These are phyloP conservation scores for Penicillium fimorum DNA, from an alignment of 495 filamentous ascomycete genomes.

Conservation along the genomic window DNA sequence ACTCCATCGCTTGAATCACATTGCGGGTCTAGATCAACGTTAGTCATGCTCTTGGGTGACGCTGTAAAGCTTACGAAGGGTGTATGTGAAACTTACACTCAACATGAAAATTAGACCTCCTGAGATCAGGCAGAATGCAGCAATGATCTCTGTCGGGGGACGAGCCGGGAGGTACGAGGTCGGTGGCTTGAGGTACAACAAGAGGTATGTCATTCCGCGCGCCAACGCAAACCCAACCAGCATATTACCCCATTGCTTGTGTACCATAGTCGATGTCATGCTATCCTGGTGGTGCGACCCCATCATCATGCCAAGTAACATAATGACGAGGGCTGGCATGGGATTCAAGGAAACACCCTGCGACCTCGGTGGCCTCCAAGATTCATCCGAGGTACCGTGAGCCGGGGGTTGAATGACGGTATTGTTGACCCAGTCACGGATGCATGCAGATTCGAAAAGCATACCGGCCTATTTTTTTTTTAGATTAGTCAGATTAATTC, in stretches of 20 bases:
- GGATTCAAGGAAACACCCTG: conserved; percentile 84
- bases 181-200: conserved; percentile 79
- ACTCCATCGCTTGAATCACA: conserved; percentile 74
- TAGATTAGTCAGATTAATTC: not conserved
- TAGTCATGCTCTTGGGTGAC: not conserved
- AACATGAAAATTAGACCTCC: conserved; percentile 93
- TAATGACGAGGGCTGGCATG: conserved; percentile 79
- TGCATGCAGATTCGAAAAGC: conserved; percentile 76
- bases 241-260: conserved; percentile 91
- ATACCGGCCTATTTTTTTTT: conserved; percentile 66
- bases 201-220: conserved; percentile 74
- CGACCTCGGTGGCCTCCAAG: conserved; percentile 58
- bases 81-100: conserved; percentile 59
- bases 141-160: conserved; percentile 86
- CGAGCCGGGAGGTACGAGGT: conserved; percentile 78
- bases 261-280: conserved; percentile 86
- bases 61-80: not conserved
- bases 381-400: conserved; percentile 47
- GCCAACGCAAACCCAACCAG: conserved; percentile 78
- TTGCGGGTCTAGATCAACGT: conserved; percentile 55
- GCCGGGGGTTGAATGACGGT: conserved; percentile 47
- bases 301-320: conserved; percentile 93
- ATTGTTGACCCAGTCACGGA: conserved; percentile 70
- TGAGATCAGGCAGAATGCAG: conserved; percentile 80
- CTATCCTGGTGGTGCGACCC: conserved; percentile 82